Evolutionary conservation across 2,329 filamentous ascomycete species (phyloP), one percentile per base, ranked within the genome.

Genomic region (Diplodia corticola): DNA sequence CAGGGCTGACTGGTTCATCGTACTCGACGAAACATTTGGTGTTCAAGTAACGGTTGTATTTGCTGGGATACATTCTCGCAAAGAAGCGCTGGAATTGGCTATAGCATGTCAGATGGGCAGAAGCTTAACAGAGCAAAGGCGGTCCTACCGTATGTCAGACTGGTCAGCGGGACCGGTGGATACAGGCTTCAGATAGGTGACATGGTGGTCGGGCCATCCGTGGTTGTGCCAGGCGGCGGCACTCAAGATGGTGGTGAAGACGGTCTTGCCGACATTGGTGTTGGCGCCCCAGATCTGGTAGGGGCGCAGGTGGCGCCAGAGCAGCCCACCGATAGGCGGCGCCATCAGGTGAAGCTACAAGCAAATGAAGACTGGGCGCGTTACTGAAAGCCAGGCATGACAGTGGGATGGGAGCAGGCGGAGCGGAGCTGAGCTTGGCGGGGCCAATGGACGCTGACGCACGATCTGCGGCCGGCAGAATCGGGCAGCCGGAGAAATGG

Each of bases 221-320:
- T 78, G 80, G 6, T 6, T 12, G 13, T 12, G 12, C 44, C 78
- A 80, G 4, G 88, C 83, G 9, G 89, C 85, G 68, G 86, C 88
- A 75, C 87, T 90, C 3, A 96, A 81, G 13, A 92, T 78, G 0
- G 91, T 92, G 1, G 90, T 89, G 67, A 93, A 85, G 35, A 96
- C 86, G 0, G 92, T 96, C 81, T 96, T 96, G 69, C 92, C 92
- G 28, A 95, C 91, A 70, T 91, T 87, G 0, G 92, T 95, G 72
- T 94, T 95, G 54, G 92, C 90, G 30, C 92, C 92, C 72, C 91
- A 96, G 44, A 96, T 81, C 77, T 95, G 91, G 71, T 91, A 86
- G 13, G 87, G 83, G 68, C 87, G 86, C 64, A 93, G 81, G 9
- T 85, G 86, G 68, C 88, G 87, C 86, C 88, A 91, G 44, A 93